A percentile compares a stretch with the other conserved stretches of the same genome.
Conservation (phyloP, 2,329 filamentous ascomycete species). For the Beauveria sp. region DNA sequence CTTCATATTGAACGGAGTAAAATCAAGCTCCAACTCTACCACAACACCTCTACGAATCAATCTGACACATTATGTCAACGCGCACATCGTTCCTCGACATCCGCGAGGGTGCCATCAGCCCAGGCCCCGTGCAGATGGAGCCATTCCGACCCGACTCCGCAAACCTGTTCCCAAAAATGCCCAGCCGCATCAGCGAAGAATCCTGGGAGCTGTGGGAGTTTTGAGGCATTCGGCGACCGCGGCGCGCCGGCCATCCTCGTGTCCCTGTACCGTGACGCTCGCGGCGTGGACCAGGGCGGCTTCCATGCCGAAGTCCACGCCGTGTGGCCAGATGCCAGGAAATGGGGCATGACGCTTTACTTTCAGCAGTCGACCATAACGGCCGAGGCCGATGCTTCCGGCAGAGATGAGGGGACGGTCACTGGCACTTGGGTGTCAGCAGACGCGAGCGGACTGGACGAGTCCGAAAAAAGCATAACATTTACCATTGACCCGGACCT, state of each 20-base stretch:
- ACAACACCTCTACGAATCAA: too few relatives aligned
- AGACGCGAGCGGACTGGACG: not conserved
- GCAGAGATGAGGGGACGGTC: not conserved
- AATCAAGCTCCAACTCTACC: too few relatives aligned
- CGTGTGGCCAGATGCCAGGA: not conserved
- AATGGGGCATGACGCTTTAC: not conserved
- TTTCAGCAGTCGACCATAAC: not conserved
- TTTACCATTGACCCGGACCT: not conserved
- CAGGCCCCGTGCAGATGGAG: not conserved
- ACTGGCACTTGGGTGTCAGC: not conserved
- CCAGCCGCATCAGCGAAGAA: not conserved
- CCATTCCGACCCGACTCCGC: not conserved
- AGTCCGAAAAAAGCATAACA: not conserved
- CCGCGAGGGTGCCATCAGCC: not conserved
- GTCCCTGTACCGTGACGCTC: not conserved
- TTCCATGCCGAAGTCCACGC: not conserved
- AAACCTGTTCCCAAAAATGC: not conserved
- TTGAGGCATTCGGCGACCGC: not conserved
- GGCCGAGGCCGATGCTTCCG: not conserved
- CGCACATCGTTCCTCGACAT: not conserved
- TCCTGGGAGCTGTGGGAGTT: not conserved
- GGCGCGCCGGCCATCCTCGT: not conserved
- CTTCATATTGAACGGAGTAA: too few relatives aligned
- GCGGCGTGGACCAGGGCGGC: not conserved
- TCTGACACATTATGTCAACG: not conserved